These are phyloP conservation scores for Leishmania turanica DNA, from an alignment of 208 protist species.

Conservation along the genomic window DNA sequence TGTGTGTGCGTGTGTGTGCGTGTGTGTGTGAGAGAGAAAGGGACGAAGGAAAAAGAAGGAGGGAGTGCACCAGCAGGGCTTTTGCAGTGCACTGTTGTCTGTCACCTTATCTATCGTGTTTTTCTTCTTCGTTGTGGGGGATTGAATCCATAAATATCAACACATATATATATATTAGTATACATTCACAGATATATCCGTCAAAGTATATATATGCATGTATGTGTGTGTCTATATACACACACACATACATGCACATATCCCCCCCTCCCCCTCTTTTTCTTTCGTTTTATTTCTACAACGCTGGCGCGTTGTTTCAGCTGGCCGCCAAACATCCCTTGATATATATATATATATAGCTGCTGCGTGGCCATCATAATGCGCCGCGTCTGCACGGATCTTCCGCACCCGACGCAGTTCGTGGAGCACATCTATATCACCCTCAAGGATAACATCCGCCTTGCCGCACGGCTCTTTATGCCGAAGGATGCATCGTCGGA, in stretches of 20 bases:
- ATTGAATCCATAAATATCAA: too few species aligned
- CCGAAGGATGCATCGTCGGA: slow-evolving; percentile 30
- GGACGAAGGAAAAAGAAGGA: neutral
- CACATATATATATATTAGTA: too few species aligned
- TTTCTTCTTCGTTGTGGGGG: too few species aligned
- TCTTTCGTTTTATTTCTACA: neutral
- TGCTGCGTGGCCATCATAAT: neutral
- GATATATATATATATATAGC: neutral
- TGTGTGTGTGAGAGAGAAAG: too few species aligned
- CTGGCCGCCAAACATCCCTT: neutral
- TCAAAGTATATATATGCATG: too few species aligned
- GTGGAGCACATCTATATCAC: slow-evolving; percentile 55
- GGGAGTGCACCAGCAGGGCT: neutral
- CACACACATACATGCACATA: neutral
- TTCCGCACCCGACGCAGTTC: slow-evolving; percentile 37
- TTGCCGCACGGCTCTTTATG: slow-evolving; percentile 55
- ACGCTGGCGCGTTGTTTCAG: neutral
- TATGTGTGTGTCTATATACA: too few species aligned
- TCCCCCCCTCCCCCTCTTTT: neutral
- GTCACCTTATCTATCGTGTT: neutral
- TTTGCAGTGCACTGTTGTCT: neutral
- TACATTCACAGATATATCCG: too few species aligned
- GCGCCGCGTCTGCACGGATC: slow-evolving; percentile 6
- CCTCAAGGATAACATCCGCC: slow-evolving; percentile 45
- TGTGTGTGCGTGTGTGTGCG: too few species aligned